Evolutionary conservation across 2,329 filamentous ascomycete species (phyloP), one percentile per base, ranked within the genome.

Genomic region (Exophiala sp.): DNA sequence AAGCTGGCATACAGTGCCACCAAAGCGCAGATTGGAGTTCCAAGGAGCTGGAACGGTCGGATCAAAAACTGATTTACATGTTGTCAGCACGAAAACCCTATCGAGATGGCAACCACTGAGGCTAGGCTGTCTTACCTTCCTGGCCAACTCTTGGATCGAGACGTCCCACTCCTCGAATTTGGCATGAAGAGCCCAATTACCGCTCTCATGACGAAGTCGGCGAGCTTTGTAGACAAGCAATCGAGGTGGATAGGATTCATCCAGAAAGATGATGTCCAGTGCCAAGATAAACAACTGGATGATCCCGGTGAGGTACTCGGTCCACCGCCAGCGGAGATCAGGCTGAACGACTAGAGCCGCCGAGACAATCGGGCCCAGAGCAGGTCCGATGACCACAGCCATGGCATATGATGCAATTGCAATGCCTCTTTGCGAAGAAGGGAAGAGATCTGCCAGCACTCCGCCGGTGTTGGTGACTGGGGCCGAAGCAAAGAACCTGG

Each of bases 381-480:
- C 62, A 1, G 58, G 58, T 2, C 71, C 68, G 39, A 67, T 62
- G 44, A 66, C 65, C 27, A 75, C 66, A 19, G 68, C 65, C 35
- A 73, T 63, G 0, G 68, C 65, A 62, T 86, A 87, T 0, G 77
- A 77, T 0, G 84, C 81, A 65, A 87, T 81, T 1, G 84, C 83
- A 11, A 79, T 77, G 8, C 81, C 83, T 52, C 84, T 72, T 57
- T 80, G 67, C 1, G 78, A 74, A 0, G 83, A 73, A 0, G 74
- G 67, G 68, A 74, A 87, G 16, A 88, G 69, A 65, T 87, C 84
- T 23, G 78, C 79, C 3, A 87, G 59, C 0, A 86, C 83, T 21
- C 83, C 83, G 1, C 82, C 82, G 0, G 81, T 85, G 58, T 84
- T 85, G 0, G 82, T 86, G 0, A 88, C 76, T 0, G 83, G 82